Base-by-base conservation (phyloP, 768 basidiomycete genomes). In the Nidularia pulvinata region DNA sequence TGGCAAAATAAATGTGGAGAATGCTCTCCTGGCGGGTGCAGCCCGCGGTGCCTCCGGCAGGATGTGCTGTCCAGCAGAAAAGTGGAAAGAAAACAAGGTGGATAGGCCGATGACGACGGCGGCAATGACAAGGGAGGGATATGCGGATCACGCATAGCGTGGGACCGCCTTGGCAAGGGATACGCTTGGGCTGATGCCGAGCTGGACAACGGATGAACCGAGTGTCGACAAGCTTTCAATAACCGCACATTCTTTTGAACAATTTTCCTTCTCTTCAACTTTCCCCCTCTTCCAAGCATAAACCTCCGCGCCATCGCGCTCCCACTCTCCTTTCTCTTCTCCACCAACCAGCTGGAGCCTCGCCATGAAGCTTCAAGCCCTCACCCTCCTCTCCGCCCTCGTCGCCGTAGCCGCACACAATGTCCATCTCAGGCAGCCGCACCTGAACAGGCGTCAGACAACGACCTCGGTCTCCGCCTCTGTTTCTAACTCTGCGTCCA, bases 361-460 rank as follows among this genome's bases (percentile, higher is more conserved):
- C 57, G 55, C 62, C 57, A 83, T 84, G 82, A 79, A 73, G 64
- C 60, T 80, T 56, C 67, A 68, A 57, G 57, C 71, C 57, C 58
- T 81, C 44, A 61, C 74, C 65, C 61, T 77, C 68, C 67, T 85
- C 68, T 78, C 81, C 39, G 64, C 72, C 35, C 57, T 79, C 52
- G 57, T 80, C 58, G 59, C 65, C 46, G 60, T 62, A 33, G 70
- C 65, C 53, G 81, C 77, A 36, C 63, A 70, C 49, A 64, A 63
- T 13, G 52, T 66, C 30, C 64, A 67, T 51, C 66, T 67, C 37
- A 71, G 64, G 55, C 79, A 80, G 58, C 63, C 37, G n/a, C 61
- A 60, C 54, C 56, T n/a, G 75, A 13, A 67, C 64, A 45, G 73
- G 76, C 66, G 81, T 69, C 65, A 76, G 68, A 43, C 77, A 78